Conservation (phyloP, 1,284 basidiomycete species). For the Fomitopsis schrenkii region DNA sequence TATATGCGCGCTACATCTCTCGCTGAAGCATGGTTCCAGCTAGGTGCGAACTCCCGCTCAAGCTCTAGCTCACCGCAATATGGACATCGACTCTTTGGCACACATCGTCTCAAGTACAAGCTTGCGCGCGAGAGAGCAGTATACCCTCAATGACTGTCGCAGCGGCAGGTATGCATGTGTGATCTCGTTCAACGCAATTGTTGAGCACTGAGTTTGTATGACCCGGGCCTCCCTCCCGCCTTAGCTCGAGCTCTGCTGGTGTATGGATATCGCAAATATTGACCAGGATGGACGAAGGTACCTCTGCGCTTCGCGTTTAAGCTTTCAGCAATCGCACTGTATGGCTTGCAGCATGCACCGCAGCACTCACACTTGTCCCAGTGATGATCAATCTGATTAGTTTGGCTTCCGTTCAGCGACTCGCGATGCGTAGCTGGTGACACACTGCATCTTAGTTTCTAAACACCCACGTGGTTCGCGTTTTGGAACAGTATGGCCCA, state of each 20-base stretch:
- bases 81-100: not conserved
- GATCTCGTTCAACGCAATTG: too few species aligned
- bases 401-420: not conserved
- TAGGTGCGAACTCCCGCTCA: too few species aligned
- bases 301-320: not conserved
- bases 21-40: too few species aligned
- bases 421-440: too few species aligned
- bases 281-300: not conserved
- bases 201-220: not conserved
- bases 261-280: too few species aligned
- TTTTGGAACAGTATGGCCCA: not conserved
- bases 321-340: not conserved
- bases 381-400: not conserved
- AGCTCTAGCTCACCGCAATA: not conserved
- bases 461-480: too few species aligned
- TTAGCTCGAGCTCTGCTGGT: too few species aligned
- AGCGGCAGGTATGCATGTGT: not conserved
- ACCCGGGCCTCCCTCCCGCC: not conserved
- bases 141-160: not conserved
- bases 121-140: not conserved
- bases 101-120: too few species aligned
- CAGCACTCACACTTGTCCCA: not conserved
- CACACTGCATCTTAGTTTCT: too few species aligned
- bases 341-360: not conserved
- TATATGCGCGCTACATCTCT: too few species aligned